Conservation (phyloP, 345 rosid genomes). For the Ceriops tagal region DNA sequence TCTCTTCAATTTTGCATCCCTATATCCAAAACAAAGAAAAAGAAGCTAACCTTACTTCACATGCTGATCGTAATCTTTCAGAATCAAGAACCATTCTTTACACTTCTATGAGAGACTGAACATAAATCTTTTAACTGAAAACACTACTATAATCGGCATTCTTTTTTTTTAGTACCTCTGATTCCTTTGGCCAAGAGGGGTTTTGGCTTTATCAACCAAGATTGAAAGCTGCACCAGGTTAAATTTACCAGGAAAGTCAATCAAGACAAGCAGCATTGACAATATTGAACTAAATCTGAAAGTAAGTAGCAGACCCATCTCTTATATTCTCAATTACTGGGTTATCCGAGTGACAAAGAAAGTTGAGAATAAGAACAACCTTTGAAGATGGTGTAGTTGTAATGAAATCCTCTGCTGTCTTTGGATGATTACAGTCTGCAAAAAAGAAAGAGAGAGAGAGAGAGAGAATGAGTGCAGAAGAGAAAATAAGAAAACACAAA, state of each 20-base stretch:
- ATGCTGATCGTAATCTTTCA: neutral
- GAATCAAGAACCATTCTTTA: neutral
- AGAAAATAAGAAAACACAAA: neutral
- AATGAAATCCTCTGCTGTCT: constrained; percentile 68
- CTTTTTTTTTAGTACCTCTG: constrained; percentile 33
- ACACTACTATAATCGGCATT: neutral
- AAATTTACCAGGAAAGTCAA: constrained; percentile 6
- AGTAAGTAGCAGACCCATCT: neutral
- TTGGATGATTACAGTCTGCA: constrained; percentile 83
- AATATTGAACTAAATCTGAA: neutral
- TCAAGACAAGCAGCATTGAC: neutral
- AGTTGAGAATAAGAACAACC: constrained; percentile 32
- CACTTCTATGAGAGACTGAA: neutral
- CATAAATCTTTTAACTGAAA: constrained; percentile 9
- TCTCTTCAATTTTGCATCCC: constrained; percentile 53
- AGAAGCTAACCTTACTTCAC: neutral
- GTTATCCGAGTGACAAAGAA: neutral
- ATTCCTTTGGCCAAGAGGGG: constrained; percentile 36
- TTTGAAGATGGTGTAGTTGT: constrained; percentile 44
- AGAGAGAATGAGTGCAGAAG: neutral
- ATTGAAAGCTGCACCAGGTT: constrained; percentile 29
- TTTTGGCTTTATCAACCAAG: constrained; percentile 25
- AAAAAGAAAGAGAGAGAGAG: neutral
- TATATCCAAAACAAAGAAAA: constrained; percentile 10
- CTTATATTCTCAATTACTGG: neutral